Base-by-base conservation (phyloP, 176 grass and related monocot genomes). In the Ensete glaucum region DNA sequence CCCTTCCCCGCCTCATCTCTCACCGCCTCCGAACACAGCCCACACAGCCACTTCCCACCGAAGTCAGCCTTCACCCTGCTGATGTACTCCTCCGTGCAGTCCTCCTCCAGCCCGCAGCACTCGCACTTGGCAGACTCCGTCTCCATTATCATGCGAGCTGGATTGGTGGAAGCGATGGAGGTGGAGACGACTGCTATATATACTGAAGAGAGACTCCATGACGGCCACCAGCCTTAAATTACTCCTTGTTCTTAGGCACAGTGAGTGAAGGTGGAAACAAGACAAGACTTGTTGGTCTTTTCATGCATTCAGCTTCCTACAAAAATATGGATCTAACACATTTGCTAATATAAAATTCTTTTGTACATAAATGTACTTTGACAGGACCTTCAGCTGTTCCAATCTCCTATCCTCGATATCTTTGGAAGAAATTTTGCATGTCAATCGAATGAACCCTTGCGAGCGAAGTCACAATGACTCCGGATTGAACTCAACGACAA, bases 71-170 rank as follows among this genome's bases (percentile, higher is more conserved):
- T 87, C 76, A 99, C 88, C 48, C 86, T 78, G 59, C 77, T 67
- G 83, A 99, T 94, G 88, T 99, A 99, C 49, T 94, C 82, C 51
- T 56, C 86, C 34, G 90, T 99, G 90, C 95, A 99, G 72, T 99
- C 95, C 83, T 99, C 90, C 80, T 80, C 83, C 79, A 99, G 78
- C 65, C 85, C 86, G 63, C 95, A 99, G 58, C 95, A 99, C 63
- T 91, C 91, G 16, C 90, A 99, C 80, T 87, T 91, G 67, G 87
- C 86, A 1, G 84, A 88, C 82, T 91, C 95, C 62, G 91, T 85
- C 73, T 89, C 90, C 88, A 94, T 90, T 73, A 77, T 69, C 72
- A 52, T 20, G 71, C 20, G 22, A 59, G 17, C 20, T 73, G 23
- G 70, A 29, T 74, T 59, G 57, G 50, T 70, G 12, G n/a, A 9